Evolutionary conservation across 176 grass and related monocot species (phyloP).

Genomic region (Musa itinerans): DNA sequence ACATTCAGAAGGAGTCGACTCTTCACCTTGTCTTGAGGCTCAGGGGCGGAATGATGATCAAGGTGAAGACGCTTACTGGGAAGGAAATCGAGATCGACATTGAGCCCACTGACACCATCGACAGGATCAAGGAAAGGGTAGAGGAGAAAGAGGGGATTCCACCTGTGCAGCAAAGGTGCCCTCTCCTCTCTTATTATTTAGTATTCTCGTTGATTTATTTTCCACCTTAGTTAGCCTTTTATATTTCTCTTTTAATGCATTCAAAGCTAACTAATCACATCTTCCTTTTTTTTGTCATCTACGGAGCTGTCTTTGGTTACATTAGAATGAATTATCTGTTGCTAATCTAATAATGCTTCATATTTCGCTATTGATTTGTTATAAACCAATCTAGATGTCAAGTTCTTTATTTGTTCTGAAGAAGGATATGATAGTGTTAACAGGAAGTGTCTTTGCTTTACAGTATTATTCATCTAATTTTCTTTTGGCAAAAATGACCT

Average conservation of each 20-base stretch:
- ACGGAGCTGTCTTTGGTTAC: too few relatives aligned
- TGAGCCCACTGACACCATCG: constrained; percentile 5
- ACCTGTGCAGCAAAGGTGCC: constrained; percentile 15
- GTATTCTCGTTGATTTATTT: neutral
- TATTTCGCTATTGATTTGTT: neutral
- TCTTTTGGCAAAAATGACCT: neutral
- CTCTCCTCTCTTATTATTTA: neutral
- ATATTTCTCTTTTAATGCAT: too few relatives aligned
- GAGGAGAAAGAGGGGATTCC: constrained; percentile 15
- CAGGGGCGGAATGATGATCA: constrained; percentile 9
- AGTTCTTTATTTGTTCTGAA: neutral
- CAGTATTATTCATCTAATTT: neutral
- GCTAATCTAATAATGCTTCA: too few relatives aligned
- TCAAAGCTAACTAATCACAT: too few relatives aligned
- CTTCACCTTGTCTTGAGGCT: constrained; percentile 12
- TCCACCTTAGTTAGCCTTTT: too few relatives aligned
- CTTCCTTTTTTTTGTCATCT: too few relatives aligned
- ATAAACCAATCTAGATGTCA: neutral
- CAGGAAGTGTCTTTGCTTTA: neutral
- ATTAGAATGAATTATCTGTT: too few relatives aligned
- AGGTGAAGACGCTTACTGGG: constrained; percentile 11
- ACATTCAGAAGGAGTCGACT: constrained; percentile 10
- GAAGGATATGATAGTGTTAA: neutral
- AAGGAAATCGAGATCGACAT: constrained; percentile 15
- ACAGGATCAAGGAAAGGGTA: constrained; percentile 12